Conservation (phyloP, 495 filamentous ascomycete genomes). For the Astrocystis sublimbata region DNA sequence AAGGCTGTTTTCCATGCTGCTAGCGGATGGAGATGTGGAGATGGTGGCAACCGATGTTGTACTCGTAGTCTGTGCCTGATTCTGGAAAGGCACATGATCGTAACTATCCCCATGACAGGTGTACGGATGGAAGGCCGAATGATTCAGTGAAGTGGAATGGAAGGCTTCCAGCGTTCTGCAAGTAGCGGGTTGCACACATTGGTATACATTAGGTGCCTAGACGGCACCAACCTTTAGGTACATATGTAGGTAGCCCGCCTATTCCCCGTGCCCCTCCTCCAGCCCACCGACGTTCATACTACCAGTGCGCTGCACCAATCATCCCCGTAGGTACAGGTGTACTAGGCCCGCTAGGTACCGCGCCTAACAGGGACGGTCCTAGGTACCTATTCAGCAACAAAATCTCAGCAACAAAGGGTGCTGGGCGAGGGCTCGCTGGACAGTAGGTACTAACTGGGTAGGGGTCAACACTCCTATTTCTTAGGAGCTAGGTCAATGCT, state of each 20-base stretch:
- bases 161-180: no score
- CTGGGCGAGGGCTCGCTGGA: no score
- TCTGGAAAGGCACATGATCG: not conserved
- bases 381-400: not conserved
- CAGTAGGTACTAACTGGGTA: no score
- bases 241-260: no score
- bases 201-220: no score
- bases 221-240: no score
- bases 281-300: slow-evolving; percentile 8
- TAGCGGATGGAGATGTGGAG: not conserved
- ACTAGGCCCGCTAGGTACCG: not conserved
- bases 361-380: not conserved
- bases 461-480: slow-evolving; percentile 5
- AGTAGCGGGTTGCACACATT: no score
- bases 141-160: no score
- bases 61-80: not conserved
- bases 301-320: slow-evolving; percentile 9
- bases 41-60: not conserved
- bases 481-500: slow-evolving; percentile 6
- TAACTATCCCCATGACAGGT: no score
- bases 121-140: no score
- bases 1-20: not conserved
- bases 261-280: not conserved
- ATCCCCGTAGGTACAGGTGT: no score
- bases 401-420: slow-evolving; percentile 3